Base-by-base conservation (phyloP, 257 asterid species). In the Pogostemon cablin region DNA sequence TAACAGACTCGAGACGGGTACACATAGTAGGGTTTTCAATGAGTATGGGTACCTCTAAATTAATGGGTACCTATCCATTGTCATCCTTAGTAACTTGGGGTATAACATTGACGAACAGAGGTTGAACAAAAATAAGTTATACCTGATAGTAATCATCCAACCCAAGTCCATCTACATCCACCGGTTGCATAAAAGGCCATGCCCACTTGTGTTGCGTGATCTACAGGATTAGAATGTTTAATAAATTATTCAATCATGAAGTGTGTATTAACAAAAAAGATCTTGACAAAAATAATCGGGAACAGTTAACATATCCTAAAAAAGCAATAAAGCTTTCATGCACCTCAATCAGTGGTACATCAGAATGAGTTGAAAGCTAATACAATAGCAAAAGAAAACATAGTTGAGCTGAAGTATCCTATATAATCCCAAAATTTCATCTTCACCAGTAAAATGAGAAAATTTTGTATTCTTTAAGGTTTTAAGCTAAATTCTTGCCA, bases 171-270 rank as follows among this genome's bases (percentile, higher is more conserved):
- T 87, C 95, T 72, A 89, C 99, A 67, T 93, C 97, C 46, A 93
- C 99, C 25, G 99, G 99, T 68, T 91, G 96, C 96, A 89, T 78
- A 85, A 93, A 93, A 3, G 97, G 99, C 96, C 97, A 91, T 35
- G 96, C 99, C 82, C 86, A 89, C 86, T 89, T 89, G 89, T 88
- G 96, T 76, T 91, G 99, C 10, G 99, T 91, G 69, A 93, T 81
- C 97, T 93, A 83, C 68, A 68, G 61, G 73, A 80, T 35, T 67
- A 17, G 71, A 83, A 70, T 49, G 58, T 25, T 65, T 37, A 34
- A 53, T 72, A 72, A 67, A 73, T 76, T 56, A 57, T 62, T 68
- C 46, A 12, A 46, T 34, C 67, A 56, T 37, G 41, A 62, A 46
- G 25, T 35, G 7, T 44, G 52, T 35, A 49, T 58, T 41, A 11